phyloP scores from a whole-genome alignment of 2,329 filamentous ascomycete species.

The Thielaviopsis euricoi region DNA sequence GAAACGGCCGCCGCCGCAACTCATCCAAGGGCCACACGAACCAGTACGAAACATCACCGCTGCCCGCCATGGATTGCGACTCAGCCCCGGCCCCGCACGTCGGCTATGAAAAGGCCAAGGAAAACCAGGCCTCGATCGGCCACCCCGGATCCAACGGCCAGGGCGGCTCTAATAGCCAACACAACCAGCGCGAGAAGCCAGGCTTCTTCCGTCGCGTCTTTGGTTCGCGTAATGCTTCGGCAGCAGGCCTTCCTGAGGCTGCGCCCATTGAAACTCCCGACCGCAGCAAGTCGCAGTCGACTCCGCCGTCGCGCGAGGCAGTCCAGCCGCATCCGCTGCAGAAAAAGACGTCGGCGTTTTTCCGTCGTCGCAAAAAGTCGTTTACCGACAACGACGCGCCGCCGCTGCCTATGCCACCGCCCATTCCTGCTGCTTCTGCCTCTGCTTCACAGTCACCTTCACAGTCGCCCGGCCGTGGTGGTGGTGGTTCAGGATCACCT shows the following conservation, averaged over 20 bases:
- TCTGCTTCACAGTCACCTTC: not conserved
- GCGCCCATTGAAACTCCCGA: conserved; percentile 19
- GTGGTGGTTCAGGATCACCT: conserved; percentile 7
- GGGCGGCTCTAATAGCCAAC: conserved; percentile 23
- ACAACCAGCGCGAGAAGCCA: conserved; percentile 47
- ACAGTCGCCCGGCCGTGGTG: not conserved
- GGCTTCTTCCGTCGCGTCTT: conserved; percentile 94
- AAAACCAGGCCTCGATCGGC: conserved; percentile 26
- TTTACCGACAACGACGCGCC: conserved; percentile 48
- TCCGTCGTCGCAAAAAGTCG: conserved; percentile 85
- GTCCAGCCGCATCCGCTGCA: conserved; percentile 38
- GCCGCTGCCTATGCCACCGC: conserved; percentile 35
- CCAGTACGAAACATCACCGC: conserved; percentile 8
- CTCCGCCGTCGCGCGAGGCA: conserved; percentile 33
- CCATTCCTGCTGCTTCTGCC: conserved; percentile 15
- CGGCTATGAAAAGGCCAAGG: conserved; percentile 42
- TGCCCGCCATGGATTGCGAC: conserved; percentile 26
- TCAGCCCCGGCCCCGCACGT: conserved; percentile 41
- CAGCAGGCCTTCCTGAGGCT: conserved; percentile 13
- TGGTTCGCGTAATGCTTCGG: conserved; percentile 45
- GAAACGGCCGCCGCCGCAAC: conserved; percentile 3
- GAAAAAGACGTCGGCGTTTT: conserved; percentile 91
- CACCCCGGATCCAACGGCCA: conserved; percentile 31
- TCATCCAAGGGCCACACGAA: conserved; percentile 8
- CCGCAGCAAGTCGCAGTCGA: conserved; percentile 18